Percentiles rank a stretch among this genome's conserved stretches.
Evolutionary conservation across 192 early-diverging fungal species (phyloP).

Genomic region (Linnemannia elongata): DNA sequence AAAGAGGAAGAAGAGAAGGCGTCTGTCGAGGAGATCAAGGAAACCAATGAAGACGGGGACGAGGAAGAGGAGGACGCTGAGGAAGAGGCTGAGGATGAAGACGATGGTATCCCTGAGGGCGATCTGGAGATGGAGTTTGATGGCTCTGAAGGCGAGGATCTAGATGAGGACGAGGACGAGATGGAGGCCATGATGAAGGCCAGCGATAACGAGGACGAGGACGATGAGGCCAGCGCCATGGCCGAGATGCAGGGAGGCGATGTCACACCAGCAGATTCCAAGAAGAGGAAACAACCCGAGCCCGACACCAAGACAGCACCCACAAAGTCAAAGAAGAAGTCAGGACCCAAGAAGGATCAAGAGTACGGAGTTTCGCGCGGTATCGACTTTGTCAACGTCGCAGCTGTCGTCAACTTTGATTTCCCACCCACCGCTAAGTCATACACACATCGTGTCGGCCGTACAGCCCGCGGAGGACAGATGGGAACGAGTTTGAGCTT

Average conservation of each 20-base stretch:
- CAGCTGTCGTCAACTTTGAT: slow-evolving; percentile 98
- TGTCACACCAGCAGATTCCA: slow-evolving; percentile 34
- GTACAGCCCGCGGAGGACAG: slow-evolving; percentile 93
- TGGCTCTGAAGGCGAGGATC: slow-evolving; percentile 50
- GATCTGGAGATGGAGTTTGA: slow-evolving; percentile 57
- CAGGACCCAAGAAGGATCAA: slow-evolving; percentile 71
- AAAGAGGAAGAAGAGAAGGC: slow-evolving; percentile 71
- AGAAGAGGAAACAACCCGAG: slow-evolving; percentile 52
- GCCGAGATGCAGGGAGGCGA: slow-evolving; percentile 27
- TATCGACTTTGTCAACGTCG: slow-evolving; percentile 94
- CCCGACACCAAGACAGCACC: slow-evolving; percentile 39
- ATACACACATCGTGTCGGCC: slow-evolving; percentile 95
- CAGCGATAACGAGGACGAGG: slow-evolving; percentile 41
- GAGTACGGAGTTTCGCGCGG: slow-evolving; percentile 98
- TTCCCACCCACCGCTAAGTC: slow-evolving; percentile 87
- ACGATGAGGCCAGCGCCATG: slow-evolving; percentile 45
- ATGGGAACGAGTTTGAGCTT: slow-evolving; percentile 93
- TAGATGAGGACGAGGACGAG: slow-evolving; percentile 47
- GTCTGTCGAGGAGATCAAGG: slow-evolving; percentile 61
- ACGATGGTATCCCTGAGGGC: slow-evolving; percentile 45
- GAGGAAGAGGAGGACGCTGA: slow-evolving; percentile 28
- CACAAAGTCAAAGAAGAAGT: slow-evolving; percentile 61
- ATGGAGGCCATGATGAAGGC: slow-evolving; percentile 55
- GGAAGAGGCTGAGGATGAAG: slow-evolving; percentile 15
- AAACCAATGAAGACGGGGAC: slow-evolving; percentile 37